Evolutionary conservation across 768 basidiomycete species (phyloP).

Genomic region (Termitomyces sp.): DNA sequence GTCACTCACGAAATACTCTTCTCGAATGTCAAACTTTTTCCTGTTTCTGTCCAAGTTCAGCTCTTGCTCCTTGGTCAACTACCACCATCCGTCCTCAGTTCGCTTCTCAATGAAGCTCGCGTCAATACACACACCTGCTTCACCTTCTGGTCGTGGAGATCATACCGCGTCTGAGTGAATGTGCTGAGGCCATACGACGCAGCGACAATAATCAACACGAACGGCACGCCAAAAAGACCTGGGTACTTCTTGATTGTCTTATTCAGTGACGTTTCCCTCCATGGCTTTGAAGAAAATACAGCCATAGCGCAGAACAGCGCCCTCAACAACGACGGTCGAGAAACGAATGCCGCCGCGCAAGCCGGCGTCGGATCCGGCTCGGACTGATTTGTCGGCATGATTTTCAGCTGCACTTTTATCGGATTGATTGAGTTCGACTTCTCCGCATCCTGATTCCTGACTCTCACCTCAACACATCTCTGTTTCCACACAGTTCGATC

Average conservation of each 20-base stretch:
- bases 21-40: conserved; percentile 87
- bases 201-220: conserved; percentile 79
- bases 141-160: conserved; percentile 78
- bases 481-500: not conserved
- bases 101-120: not conserved
- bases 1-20: conserved; percentile 89
- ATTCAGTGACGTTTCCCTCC: conserved; percentile 30
- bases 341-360: not conserved
- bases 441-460: conserved; percentile 1
- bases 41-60: conserved; percentile 64
- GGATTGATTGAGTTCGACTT: not conserved
- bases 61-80: conserved; percentile 78
- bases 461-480: not conserved
- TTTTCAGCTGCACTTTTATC: not conserved
- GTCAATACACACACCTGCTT: conserved; percentile 45
- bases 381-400: conserved; percentile 6
- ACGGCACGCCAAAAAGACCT: conserved; percentile 80
- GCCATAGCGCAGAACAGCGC: conserved; percentile 33
- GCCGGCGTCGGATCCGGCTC: not conserved
- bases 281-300: conserved; percentile 35
- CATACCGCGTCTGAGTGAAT: conserved; percentile 90
- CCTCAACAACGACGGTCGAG: not conserved
- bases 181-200: conserved; percentile 80
- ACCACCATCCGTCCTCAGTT: not conserved
- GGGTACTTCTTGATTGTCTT: conserved; percentile 56